Evolutionary conservation across 768 basidiomycete species (phyloP).

Genomic region (Boletus edulis): DNA sequence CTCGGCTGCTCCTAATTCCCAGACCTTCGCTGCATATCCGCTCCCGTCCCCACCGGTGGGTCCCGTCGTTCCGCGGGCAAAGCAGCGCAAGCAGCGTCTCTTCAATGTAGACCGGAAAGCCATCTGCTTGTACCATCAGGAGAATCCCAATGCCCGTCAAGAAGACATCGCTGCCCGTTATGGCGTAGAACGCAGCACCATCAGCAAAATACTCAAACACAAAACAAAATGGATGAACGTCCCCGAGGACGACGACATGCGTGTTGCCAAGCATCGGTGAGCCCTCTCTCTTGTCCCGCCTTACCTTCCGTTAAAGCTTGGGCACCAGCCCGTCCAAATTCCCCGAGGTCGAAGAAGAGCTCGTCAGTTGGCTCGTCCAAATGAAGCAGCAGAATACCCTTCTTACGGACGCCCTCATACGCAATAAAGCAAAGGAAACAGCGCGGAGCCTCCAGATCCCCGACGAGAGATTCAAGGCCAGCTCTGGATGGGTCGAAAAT

Average conservation of each 20-base stretch:
- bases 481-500: constrained; percentile 88
- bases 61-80: constrained; percentile 35
- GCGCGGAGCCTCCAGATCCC: constrained; percentile 54
- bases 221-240: constrained; percentile 81
- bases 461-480: constrained; percentile 85
- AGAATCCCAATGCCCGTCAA: constrained; percentile 69
- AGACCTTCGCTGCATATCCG: constrained; percentile 29
- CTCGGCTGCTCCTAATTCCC: constrained; percentile 31
- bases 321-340: constrained; percentile 70
- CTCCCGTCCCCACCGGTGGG: constrained; percentile 28
- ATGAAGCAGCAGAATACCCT: constrained; percentile 44
- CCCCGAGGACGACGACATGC: constrained; percentile 53
- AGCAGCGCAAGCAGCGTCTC: constrained; percentile 71
- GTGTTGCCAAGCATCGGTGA: constrained; percentile 71
- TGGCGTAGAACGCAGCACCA: constrained; percentile 87
- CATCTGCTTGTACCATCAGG: constrained; percentile 66
- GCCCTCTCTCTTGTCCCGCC: constrained; percentile 6
- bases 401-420: constrained; percentile 65
- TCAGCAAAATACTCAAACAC: constrained; percentile 87
- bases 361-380: constrained; percentile 59
- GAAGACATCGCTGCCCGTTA: constrained; percentile 79
- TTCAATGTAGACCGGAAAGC: constrained; percentile 70
- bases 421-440: constrained; percentile 65
- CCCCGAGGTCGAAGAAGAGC: constrained; percentile 67
- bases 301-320: constrained; percentile 5